Base-by-base conservation (phyloP, 2,329 filamentous ascomycete genomes). In the Colletotrichum sp. region DNA sequence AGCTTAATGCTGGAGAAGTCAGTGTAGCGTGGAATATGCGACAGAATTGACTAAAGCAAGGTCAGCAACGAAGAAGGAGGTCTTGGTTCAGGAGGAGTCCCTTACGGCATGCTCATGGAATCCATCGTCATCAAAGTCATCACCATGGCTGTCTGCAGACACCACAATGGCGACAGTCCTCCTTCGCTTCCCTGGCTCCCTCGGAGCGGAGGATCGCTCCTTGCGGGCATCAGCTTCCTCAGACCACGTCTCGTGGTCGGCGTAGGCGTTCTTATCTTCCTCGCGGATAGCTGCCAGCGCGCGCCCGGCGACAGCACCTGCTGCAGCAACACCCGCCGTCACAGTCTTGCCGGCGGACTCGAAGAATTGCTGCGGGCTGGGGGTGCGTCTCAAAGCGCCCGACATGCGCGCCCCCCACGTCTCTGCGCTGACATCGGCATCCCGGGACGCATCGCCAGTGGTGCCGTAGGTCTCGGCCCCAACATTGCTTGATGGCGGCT, bases 91-190 rank as follows among this genome's bases (percentile, higher is more conserved):
- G 32, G 12, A 77, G 88, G 10, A 22, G n/a, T 52, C n/a, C 44
- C 94, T 85, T 91, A 98, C 96, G 70, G 95, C 95, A 85, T 98
- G 95, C 83, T 98, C 95, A 77, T 94, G 92, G 81, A 93, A 87
- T 75, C 88, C 85, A 81, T 89, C 90, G 10, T 93, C 91, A 55
- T 92, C 91, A 59, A 92, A 84, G 48, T 89, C 87, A 55, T 92
- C 90, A 52, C 90, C 82, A 44, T 89, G 88, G 28, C 90, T 88
- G 81, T 97, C 95, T 6, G 96, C 95, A 72, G 95, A 98, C 15
- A 98, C 92, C 16, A 98, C 94, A 80, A 99, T 92, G 9, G 93
- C 96, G n/a, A 98, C 95, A 0, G 93, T 95, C 88, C 93, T 97
- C 81, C 92, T 91, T 80, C 89, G 90, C 81, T 88, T 91, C 68